A percentile compares a stretch with the other conserved stretches of the same genome.
Conservation (phyloP, 305 asterid species). For the Stenogyne calaminthoides region DNA sequence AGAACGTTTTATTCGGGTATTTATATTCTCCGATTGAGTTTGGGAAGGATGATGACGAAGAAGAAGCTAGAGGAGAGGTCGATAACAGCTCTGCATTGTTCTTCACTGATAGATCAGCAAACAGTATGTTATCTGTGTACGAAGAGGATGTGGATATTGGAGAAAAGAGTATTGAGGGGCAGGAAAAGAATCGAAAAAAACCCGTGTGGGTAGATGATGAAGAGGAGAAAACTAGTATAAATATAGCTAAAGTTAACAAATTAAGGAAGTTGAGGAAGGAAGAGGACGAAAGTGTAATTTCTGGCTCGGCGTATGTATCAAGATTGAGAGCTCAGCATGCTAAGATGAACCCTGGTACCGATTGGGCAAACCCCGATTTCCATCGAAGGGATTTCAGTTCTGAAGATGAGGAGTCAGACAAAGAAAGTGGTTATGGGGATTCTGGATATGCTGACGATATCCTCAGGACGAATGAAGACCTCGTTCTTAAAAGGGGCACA, state of each 20-base stretch:
- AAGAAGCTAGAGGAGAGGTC: constrained; percentile 38
- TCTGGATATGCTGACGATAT: constrained; percentile 44
- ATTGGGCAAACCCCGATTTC: constrained; percentile 69
- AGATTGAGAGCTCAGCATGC: constrained; percentile 87
- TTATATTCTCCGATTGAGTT: constrained; percentile 62
- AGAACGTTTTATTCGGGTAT: constrained; percentile 65
- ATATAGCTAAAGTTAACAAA: constrained; percentile 75
- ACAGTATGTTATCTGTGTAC: constrained; percentile 58
- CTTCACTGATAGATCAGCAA: constrained; percentile 64
- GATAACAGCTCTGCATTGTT: constrained; percentile 55
- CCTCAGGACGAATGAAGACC: constrained; percentile 69
- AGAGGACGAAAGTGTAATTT: constrained; percentile 66
- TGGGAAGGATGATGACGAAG: constrained; percentile 52
- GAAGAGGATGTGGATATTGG: constrained; percentile 50
- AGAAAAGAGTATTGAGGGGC: constrained; percentile 30
- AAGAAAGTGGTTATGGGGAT: constrained; percentile 44
- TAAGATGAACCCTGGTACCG: constrained; percentile 85
- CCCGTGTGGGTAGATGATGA: constrained; percentile 87
- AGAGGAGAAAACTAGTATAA: constrained; percentile 65
- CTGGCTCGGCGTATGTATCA: constrained; percentile 66
- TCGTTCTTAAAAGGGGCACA: constrained; percentile 50
- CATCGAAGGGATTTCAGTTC: constrained; percentile 43
- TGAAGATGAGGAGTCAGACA: constrained; percentile 66
- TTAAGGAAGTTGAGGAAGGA: constrained; percentile 78
- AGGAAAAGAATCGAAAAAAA: constrained; percentile 42